These are phyloP conservation scores for Trichoderma arundinaceum DNA, from an alignment of 2,329 filamentous ascomycete species.

Conservation along the genomic window DNA sequence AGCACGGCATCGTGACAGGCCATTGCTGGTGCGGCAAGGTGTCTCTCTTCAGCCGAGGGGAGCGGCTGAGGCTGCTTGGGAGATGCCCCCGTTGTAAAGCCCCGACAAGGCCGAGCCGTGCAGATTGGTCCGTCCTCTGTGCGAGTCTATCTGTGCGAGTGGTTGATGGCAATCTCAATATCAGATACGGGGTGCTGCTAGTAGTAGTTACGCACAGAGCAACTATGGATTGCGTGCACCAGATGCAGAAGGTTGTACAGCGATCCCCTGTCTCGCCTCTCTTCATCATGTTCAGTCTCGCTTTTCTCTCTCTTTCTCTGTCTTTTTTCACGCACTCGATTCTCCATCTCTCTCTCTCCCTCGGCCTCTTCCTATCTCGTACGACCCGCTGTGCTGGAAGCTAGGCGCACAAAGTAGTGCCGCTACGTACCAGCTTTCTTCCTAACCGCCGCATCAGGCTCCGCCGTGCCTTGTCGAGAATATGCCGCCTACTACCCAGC, in stretches of 20 bases:
- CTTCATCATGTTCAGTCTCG: background rate
- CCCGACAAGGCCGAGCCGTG: conserved; percentile 1
- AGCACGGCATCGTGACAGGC: background rate
- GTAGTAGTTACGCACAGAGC: too few relatives aligned
- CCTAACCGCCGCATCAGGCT: too few relatives aligned
- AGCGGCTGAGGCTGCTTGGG: background rate
- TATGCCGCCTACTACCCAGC: too few relatives aligned
- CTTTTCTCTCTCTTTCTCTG: too few relatives aligned
- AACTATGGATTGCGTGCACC: background rate
- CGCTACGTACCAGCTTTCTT: background rate
- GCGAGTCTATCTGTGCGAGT: too few relatives aligned
- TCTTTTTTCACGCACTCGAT: too few relatives aligned
- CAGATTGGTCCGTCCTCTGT: too few relatives aligned
- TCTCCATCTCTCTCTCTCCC: background rate
- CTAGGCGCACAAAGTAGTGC: background rate
- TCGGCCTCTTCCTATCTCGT: conserved; percentile 26
- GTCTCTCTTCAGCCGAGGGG: background rate
- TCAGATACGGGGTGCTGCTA: too few relatives aligned
- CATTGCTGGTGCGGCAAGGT: background rate
- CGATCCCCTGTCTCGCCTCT: background rate
- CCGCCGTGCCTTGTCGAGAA: too few relatives aligned
- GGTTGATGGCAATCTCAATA: too few relatives aligned
- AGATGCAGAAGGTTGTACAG: background rate
- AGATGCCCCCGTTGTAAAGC: conserved; percentile 1
- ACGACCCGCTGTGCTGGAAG: conserved; percentile 2